Evolutionary conservation across 2,329 filamentous ascomycete species (phyloP).

Genomic region (Trichoderma brevicompactum): DNA sequence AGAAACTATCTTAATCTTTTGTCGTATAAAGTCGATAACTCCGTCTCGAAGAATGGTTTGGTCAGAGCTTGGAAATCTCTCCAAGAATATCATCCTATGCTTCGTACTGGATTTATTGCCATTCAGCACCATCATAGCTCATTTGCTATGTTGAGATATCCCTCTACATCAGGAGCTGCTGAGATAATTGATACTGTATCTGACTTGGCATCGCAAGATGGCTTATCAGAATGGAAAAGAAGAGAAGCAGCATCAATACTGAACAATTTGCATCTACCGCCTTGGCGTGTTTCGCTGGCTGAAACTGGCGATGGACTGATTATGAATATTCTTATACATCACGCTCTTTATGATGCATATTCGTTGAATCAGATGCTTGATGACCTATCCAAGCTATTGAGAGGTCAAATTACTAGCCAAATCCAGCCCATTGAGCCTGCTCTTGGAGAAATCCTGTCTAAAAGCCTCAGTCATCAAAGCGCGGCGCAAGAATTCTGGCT

Average conservation of each 20-base stretch:
- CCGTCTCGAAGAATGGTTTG: conserved; percentile 49
- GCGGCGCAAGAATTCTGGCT: conserved; percentile 66
- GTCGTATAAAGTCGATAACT: conserved; percentile 53
- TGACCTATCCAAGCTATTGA: conserved; percentile 53
- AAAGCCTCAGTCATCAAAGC: conserved; percentile 36
- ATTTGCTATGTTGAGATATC: conserved; percentile 76
- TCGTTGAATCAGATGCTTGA: conserved; percentile 69
- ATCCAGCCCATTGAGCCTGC: conserved; percentile 40
- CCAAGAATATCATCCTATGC: conserved; percentile 65
- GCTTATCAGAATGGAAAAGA: conserved; percentile 43
- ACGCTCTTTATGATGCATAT: conserved; percentile 84
- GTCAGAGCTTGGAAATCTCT: conserved; percentile 63
- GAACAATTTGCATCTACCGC: conserved; percentile 55
- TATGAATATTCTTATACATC: conserved; percentile 65
- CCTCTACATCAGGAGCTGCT: not conserved
- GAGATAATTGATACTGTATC: not conserved
- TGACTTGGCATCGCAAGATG: not conserved
- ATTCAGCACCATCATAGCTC: conserved; percentile 62
- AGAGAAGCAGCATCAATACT: conserved; percentile 43
- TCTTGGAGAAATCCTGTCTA: conserved; percentile 49
- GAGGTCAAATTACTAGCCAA: conserved; percentile 27
- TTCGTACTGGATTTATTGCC: conserved; percentile 74
- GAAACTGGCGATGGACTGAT: conserved; percentile 32
- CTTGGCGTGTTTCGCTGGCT: conserved; percentile 65
- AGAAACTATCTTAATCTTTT: conserved; percentile 77